Percentiles rank a stretch among this genome's conserved stretches.
phyloP scores from a whole-genome alignment of 2,329 filamentous ascomycete species.

The Coleophoma crateriformis region DNA sequence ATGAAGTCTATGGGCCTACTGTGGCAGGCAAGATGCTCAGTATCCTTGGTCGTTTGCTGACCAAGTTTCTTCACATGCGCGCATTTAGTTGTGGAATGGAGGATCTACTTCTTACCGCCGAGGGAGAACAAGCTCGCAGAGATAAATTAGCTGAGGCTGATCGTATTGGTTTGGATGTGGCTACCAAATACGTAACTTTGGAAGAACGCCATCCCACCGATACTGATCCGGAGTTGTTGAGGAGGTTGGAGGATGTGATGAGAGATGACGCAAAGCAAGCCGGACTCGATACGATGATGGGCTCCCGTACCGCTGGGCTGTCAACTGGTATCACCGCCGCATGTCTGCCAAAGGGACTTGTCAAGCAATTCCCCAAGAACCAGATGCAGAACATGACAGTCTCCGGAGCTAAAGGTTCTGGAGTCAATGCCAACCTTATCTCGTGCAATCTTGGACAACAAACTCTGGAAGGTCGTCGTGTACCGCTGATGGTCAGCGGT shows the following conservation, averaged over 20 bases:
- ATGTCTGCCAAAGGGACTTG: slow-evolving; percentile 76
- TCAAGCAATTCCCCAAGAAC: slow-evolving; percentile 91
- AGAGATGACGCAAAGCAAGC: slow-evolving; percentile 89
- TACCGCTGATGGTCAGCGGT: slow-evolving; percentile 95
- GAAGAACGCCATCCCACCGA: slow-evolving; percentile 56
- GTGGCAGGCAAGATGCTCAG: slow-evolving; percentile 83
- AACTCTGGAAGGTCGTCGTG: slow-evolving; percentile 88
- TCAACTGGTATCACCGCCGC: slow-evolving; percentile 73
- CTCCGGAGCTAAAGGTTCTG: slow-evolving; percentile 88
- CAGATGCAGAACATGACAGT: slow-evolving; percentile 99
- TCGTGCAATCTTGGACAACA: slow-evolving; percentile 97
- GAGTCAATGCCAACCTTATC: slow-evolving; percentile 94
- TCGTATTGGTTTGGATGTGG: slow-evolving; percentile 69
- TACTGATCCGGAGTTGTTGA: slow-evolving; percentile 65
- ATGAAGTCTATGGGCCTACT: slow-evolving; percentile 87
- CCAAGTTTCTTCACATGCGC: slow-evolving; percentile 84
- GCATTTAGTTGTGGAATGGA: slow-evolving; percentile 98
- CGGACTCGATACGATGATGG: slow-evolving; percentile 84
- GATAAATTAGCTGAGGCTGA: slow-evolving; percentile 63
- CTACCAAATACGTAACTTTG: slow-evolving; percentile 83
- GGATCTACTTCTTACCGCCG: slow-evolving; percentile 77
- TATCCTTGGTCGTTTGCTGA: slow-evolving; percentile 82
- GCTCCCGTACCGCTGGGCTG: slow-evolving; percentile 60
- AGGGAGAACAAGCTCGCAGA: slow-evolving; percentile 69
- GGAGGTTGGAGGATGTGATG: slow-evolving; percentile 80